phyloP scores from a whole-genome alignment of 73 alveolate genomes.

The Paramecium biaurelia region DNA sequence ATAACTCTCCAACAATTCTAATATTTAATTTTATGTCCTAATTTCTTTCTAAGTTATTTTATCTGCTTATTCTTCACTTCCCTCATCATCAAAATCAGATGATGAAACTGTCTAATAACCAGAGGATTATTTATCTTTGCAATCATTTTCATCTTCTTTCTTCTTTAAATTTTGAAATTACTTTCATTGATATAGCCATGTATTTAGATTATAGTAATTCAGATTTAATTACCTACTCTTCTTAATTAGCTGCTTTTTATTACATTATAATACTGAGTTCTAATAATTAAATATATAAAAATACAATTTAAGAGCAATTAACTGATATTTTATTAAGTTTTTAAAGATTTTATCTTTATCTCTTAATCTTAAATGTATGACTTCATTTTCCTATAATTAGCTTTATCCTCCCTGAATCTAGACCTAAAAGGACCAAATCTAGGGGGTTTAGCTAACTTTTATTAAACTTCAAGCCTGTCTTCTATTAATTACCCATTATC shows the following conservation, averaged over 20 bases:
- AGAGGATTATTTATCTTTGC: not conserved
- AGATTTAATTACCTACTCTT: not conserved
- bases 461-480: not conserved
- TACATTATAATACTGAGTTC: not conserved
- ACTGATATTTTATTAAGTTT: not conserved
- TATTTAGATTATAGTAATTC: not conserved
- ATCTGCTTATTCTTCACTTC: not conserved
- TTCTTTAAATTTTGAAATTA: not conserved
- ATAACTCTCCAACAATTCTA: not conserved
- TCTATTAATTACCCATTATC: not conserved
- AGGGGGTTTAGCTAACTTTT: not conserved
- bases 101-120: conserved; percentile 31
- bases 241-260: not conserved
- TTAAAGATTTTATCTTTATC: not conserved
- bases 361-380: conserved; percentile 17
- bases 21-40: conserved; percentile 5
- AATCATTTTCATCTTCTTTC: not conserved
- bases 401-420: conserved; percentile 33
- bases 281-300: not conserved
- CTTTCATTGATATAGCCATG: not conserved
- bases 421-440: conserved; percentile 39
- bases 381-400: conserved; percentile 21
- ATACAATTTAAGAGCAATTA: not conserved
- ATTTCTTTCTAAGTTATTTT: not conserved
- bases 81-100: not conserved